A percentile compares a stretch with the other conserved stretches of the same genome.
phyloP scores from a whole-genome alignment of 2,329 filamentous ascomycete species.

The Conoideocrella luteorostrata region DNA sequence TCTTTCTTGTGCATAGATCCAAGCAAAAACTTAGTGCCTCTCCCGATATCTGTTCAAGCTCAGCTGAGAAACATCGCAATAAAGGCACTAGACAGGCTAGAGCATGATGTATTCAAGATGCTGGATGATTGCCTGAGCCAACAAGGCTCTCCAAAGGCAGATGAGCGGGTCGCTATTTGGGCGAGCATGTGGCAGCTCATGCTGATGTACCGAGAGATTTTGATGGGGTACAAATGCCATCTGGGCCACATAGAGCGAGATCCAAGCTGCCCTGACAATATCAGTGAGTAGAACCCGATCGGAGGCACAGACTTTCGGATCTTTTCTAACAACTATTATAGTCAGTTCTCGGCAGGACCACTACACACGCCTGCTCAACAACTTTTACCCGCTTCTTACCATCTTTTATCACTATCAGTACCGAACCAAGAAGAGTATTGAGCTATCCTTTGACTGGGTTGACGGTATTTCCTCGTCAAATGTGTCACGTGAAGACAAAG shows the following conservation, averaged over 20 bases:
- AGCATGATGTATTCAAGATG: conserved; percentile 33
- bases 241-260: conserved; percentile 18
- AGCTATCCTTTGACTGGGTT: conserved; percentile 32
- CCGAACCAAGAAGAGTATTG: conserved; percentile 33
- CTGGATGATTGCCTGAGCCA: conserved; percentile 34
- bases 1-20: conserved; percentile 35
- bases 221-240: conserved; percentile 23
- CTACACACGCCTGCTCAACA: conserved; percentile 24
- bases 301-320: not conserved
- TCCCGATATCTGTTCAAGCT: conserved; percentile 34
- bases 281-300: conserved; percentile 9
- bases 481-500: conserved; percentile 19
- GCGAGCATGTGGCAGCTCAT: conserved; percentile 44
- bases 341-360: conserved; percentile 13
- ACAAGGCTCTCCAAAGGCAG: conserved; percentile 29
- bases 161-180: conserved; percentile 40
- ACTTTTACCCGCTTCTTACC: conserved; percentile 31
- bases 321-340: conserved; percentile 6
- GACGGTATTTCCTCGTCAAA: conserved; percentile 21
- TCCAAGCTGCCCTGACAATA: conserved; percentile 15
- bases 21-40: conserved; percentile 27
- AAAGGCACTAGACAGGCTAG: conserved; percentile 28
- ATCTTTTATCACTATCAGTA: conserved; percentile 36
- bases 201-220: conserved; percentile 40
- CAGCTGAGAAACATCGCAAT: conserved; percentile 34